Percentiles rank a stretch among this genome's conserved stretches.
These are phyloP conservation scores for Phytomonas sp. DNA, from an alignment of 208 protist genomes.

Conservation along the genomic window DNA sequence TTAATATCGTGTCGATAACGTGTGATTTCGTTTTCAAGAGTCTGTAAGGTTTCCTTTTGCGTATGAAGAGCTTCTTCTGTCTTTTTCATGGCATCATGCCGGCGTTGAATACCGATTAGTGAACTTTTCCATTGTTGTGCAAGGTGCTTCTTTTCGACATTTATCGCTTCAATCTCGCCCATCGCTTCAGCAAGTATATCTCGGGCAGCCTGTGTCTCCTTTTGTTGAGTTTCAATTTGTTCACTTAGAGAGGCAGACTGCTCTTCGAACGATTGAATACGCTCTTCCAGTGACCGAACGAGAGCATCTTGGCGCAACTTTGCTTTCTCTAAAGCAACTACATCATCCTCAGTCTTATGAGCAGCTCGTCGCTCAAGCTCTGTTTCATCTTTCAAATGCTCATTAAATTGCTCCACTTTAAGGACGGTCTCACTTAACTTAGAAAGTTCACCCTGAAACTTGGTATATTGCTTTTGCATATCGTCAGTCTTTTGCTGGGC, in stretches of 20 bases:
- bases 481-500: constrained; percentile 81
- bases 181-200: constrained; percentile 89
- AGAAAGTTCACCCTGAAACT: constrained; percentile 85
- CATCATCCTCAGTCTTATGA: constrained; percentile 93
- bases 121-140: constrained; percentile 92
- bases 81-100: constrained; percentile 88
- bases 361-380: constrained; percentile 90
- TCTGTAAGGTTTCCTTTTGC: constrained; percentile 86
- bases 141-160: constrained; percentile 93
- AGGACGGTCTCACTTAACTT: constrained; percentile 87
- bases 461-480: constrained; percentile 79
- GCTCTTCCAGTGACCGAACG: constrained; percentile 82
- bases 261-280: constrained; percentile 78
- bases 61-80: constrained; percentile 88
- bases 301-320: constrained; percentile 92
- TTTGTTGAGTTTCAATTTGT: constrained; percentile 80
- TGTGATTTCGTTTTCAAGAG: constrained; percentile 90
- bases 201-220: constrained; percentile 82
- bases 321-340: constrained; percentile 87
- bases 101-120: constrained; percentile 90
- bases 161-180: constrained; percentile 92
- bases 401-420: constrained; percentile 93
- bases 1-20: constrained; percentile 84
- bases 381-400: constrained; percentile 90
- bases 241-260: constrained; percentile 70